phyloP scores from a whole-genome alignment of 306 rosid genomes.

The Fagus crenata region DNA sequence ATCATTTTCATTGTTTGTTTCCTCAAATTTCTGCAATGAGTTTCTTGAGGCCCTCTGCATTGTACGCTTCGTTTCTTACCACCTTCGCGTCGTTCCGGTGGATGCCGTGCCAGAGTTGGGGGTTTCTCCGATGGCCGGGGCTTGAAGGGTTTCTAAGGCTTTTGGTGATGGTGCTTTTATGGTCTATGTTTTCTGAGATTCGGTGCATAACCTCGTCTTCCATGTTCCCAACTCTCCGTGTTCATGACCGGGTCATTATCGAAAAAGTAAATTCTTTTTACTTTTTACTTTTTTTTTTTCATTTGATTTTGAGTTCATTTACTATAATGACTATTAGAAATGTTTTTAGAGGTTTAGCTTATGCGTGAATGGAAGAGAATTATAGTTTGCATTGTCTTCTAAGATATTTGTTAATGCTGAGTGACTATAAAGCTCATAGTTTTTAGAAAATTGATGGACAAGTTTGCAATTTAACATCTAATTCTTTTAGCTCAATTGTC shows the following conservation, averaged over 20 bases:
- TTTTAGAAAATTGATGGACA: neutral
- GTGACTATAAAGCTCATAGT: neutral
- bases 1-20: neutral
- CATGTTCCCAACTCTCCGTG: constrained; percentile 81
- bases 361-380: neutral
- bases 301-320: neutral
- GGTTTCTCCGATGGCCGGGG: constrained; percentile 80
- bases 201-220: constrained; percentile 78
- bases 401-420: neutral
- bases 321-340: neutral
- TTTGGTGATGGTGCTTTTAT: constrained; percentile 60
- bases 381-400: neutral
- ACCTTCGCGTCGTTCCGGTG: constrained; percentile 48
- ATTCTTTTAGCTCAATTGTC: neutral
- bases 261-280: constrained; percentile 50
- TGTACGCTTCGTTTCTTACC: constrained; percentile 39
- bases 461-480: neutral
- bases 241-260: constrained; percentile 72
- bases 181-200: constrained; percentile 71
- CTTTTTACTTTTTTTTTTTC: neutral
- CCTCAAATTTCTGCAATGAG: constrained; percentile 42
- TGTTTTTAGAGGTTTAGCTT: neutral
- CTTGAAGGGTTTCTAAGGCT: constrained; percentile 69
- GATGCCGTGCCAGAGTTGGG: constrained; percentile 86
- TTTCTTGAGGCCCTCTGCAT: constrained; percentile 65